Conservation (phyloP, 352 stramenopile genomes). For the Pythium sp. region DNA sequence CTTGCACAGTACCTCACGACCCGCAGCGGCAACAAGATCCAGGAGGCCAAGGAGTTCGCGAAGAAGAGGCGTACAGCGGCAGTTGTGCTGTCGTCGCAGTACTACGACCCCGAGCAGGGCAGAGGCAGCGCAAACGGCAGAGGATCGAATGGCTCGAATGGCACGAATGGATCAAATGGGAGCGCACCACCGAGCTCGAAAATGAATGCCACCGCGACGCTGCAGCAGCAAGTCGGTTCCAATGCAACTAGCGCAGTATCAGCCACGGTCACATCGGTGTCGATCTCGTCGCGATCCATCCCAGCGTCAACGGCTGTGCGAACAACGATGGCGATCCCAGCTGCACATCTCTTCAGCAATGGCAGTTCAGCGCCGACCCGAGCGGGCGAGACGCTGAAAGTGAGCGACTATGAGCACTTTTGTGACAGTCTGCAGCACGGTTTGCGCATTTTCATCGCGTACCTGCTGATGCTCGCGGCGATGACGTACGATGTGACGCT, state of each 20-base stretch:
- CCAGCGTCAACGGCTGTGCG: slow-evolving; percentile 3
- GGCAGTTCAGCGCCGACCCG: slow-evolving; percentile 1
- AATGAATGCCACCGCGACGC: background rate
- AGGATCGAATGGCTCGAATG: background rate
- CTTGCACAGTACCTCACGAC: slow-evolving; percentile 60
- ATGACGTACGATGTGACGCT: slow-evolving; percentile 81
- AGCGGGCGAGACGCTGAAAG: slow-evolving; percentile 18
- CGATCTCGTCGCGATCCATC: slow-evolving; percentile 13
- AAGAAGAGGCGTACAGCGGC: slow-evolving; percentile 18
- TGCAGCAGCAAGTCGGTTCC: background rate
- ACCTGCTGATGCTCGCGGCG: slow-evolving; percentile 74
- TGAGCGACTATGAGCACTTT: slow-evolving; percentile 54
- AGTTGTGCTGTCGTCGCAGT: slow-evolving; percentile 14
- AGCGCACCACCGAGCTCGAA: background rate
- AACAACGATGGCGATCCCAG: slow-evolving; percentile 3
- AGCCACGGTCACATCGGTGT: slow-evolving; percentile 20
- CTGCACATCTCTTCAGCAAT: slow-evolving; percentile 17
- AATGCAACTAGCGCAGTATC: slow-evolving; percentile 11
- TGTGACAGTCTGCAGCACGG: slow-evolving; percentile 61
- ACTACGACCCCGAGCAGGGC: slow-evolving; percentile 35
- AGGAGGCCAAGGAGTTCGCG: slow-evolving; percentile 38
- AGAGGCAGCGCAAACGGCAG: slow-evolving; percentile 7
- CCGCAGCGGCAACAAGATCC: slow-evolving; percentile 36
- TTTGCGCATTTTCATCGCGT: slow-evolving; percentile 64
- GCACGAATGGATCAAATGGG: background rate